Percentiles rank a stretch among this genome's conserved stretches.
phyloP scores from a whole-genome alignment of 768 basidiomycete species.

The Mycena chlorophos region DNA sequence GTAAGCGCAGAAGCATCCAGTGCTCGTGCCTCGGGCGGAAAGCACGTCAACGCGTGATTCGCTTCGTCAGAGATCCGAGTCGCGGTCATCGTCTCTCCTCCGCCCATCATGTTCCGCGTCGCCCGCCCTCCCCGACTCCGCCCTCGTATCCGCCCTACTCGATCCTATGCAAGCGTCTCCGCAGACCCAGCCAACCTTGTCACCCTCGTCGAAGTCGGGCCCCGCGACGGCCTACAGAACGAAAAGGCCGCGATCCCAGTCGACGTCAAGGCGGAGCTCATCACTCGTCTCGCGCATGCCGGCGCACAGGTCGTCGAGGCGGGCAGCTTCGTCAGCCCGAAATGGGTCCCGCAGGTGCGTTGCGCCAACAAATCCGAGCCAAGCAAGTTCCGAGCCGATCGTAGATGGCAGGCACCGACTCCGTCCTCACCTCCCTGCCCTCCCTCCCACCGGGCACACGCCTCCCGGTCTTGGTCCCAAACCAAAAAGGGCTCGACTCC shows the following conservation, averaged over 20 bases:
- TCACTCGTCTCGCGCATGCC: slow-evolving; percentile 68
- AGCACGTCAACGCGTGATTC: background rate
- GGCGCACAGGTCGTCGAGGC: slow-evolving; percentile 75
- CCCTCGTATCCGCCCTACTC: background rate
- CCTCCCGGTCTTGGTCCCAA: slow-evolving; percentile 82
- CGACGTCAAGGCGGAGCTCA: slow-evolving; percentile 74
- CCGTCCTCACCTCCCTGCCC: slow-evolving; percentile 63
- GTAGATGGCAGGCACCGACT: slow-evolving; percentile 88
- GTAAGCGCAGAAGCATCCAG: slow-evolving; percentile 14
- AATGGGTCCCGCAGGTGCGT: slow-evolving; percentile 86
- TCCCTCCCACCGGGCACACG: slow-evolving; percentile 50
- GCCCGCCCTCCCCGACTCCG: background rate
- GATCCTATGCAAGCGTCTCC: slow-evolving; percentile 29
- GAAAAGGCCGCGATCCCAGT: slow-evolving; percentile 74
- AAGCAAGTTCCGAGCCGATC: too few species aligned
- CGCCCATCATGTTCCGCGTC: background rate
- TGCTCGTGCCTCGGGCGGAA: background rate
- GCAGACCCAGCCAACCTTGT: slow-evolving; percentile 38
- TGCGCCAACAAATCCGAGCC: background rate
- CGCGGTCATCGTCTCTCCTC: background rate
- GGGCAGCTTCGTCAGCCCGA: slow-evolving; percentile 90
- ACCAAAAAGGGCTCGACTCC: slow-evolving; percentile 71
- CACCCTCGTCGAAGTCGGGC: slow-evolving; percentile 86
- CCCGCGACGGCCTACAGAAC: slow-evolving; percentile 91
- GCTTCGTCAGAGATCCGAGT: background rate